Conservation (phyloP, 345 rosid species). For the Moringa oleifera region DNA sequence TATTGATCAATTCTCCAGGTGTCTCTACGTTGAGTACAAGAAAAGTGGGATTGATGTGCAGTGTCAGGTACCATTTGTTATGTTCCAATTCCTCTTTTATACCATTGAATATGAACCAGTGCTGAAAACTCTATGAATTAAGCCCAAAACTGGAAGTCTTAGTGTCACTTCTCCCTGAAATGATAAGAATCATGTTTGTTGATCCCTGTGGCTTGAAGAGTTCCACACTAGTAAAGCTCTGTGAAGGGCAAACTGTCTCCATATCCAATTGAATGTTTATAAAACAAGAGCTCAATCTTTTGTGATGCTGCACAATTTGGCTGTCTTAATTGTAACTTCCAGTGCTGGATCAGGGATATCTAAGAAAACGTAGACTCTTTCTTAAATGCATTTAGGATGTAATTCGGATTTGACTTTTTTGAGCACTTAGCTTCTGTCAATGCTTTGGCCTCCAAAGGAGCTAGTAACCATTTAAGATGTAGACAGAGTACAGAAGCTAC, state of each 20-base stretch:
- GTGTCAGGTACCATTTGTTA: conserved; percentile 48
- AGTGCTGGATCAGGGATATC: neutral
- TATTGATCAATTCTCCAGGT: conserved; percentile 85
- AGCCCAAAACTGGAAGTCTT: neutral
- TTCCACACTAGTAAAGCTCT: neutral
- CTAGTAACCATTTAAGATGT: neutral
- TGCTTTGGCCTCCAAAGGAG: neutral
- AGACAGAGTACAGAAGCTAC: no score
- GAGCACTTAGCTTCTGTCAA: neutral
- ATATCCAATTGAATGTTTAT: no score
- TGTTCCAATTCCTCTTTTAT: neutral
- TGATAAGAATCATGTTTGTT: neutral
- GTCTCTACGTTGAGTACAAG: conserved; percentile 90
- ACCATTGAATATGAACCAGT: neutral
- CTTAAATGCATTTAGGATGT: neutral
- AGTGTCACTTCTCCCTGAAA: neutral
- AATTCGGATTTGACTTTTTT: no score
- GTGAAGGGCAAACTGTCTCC: neutral
- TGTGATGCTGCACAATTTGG: no score
- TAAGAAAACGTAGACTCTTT: neutral
- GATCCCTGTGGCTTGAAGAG: neutral
- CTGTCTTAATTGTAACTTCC: no score
- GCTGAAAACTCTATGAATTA: no score
- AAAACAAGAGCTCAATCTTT: no score
- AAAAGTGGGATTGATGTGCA: conserved; percentile 73